These are phyloP conservation scores for Verticillium longisporum DNA, from an alignment of 2,329 filamentous ascomycete genomes.

Conservation along the genomic window DNA sequence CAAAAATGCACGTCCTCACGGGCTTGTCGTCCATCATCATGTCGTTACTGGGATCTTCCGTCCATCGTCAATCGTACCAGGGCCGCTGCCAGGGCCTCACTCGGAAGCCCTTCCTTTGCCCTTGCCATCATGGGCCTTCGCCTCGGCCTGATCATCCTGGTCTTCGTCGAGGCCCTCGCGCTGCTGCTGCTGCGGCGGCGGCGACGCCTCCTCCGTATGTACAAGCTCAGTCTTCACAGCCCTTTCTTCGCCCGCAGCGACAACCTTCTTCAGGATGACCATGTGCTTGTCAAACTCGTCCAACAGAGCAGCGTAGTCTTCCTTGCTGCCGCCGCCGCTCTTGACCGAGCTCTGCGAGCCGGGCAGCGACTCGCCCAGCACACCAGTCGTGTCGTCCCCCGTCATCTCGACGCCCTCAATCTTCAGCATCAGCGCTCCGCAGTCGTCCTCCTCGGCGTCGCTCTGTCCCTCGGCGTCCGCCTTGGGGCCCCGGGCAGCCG, in stretches of 20 bases:
- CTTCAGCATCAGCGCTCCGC: conserved; percentile 50
- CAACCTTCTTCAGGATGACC: conserved; percentile 44
- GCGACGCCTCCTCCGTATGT: neutral
- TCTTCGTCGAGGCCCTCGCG: neutral
- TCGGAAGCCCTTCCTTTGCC: neutral
- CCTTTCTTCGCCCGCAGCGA: conserved; percentile 36
- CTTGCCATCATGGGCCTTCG: neutral
- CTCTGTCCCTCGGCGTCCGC: conserved; percentile 18
- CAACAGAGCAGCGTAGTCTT: conserved; percentile 44
- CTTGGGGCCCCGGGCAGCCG: conserved; percentile 13
- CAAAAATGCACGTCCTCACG: neutral
- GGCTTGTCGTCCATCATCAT: neutral
- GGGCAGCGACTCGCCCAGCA: conserved; percentile 9
- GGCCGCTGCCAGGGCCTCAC: neutral
- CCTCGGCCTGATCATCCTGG: neutral
- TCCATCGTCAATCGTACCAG: neutral
- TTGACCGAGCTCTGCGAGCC: conserved; percentile 22
- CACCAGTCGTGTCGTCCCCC: conserved; percentile 18
- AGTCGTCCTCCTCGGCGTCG: conserved; percentile 18
- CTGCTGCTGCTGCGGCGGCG: neutral
- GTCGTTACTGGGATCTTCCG: neutral
- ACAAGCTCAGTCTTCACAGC: conserved; percentile 4
- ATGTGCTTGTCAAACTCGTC: conserved; percentile 54
- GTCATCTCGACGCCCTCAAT: conserved; percentile 46
- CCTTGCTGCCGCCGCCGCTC: conserved; percentile 21